These are phyloP conservation scores for Brettanomyces nanus DNA, from an alignment of 805 yeast genomes.

Conservation along the genomic window DNA sequence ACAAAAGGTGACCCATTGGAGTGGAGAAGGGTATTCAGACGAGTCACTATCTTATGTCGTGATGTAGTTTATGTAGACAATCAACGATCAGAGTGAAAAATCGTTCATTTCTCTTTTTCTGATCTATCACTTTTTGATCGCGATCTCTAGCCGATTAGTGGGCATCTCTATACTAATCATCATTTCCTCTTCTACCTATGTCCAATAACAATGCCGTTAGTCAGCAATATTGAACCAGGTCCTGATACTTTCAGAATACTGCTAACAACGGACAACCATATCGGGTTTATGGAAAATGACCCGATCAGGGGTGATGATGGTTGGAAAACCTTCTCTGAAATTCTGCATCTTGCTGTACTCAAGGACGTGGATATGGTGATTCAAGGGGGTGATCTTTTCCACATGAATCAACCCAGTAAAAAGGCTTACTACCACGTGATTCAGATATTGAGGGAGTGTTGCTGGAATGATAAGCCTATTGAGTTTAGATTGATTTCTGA, in stretches of 20 bases:
- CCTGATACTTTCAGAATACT: constrained; percentile 69
- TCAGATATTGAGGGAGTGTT: constrained; percentile 55
- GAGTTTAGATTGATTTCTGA: constrained; percentile 79
- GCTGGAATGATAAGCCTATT: constrained; percentile 84
- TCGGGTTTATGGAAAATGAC: constrained; percentile 85
- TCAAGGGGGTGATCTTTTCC: constrained; percentile 92
- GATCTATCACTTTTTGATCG: not conserved
- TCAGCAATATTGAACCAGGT: constrained; percentile 36
- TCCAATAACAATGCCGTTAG: constrained; percentile 28
- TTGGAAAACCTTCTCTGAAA: constrained; percentile 81
- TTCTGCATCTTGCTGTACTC: constrained; percentile 59
- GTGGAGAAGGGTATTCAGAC: constrained; percentile 62
- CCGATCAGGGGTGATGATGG: constrained; percentile 87
- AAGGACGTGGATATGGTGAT: constrained; percentile 80
- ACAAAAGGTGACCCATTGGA: constrained; percentile 62
- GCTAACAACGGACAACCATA: constrained; percentile 92
- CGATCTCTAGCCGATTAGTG: not conserved
- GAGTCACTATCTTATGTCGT: constrained; percentile 47
- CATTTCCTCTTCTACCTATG: not conserved
- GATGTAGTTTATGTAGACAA: constrained; percentile 41
- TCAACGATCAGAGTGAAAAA: not conserved
- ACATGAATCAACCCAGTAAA: constrained; percentile 80
- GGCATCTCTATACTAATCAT: not conserved
- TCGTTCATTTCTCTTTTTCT: not conserved
- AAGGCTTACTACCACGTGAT: constrained; percentile 80